Conservation (phyloP, 108 stramenopile genomes). For the Discostella pseudostelligera region DNA sequence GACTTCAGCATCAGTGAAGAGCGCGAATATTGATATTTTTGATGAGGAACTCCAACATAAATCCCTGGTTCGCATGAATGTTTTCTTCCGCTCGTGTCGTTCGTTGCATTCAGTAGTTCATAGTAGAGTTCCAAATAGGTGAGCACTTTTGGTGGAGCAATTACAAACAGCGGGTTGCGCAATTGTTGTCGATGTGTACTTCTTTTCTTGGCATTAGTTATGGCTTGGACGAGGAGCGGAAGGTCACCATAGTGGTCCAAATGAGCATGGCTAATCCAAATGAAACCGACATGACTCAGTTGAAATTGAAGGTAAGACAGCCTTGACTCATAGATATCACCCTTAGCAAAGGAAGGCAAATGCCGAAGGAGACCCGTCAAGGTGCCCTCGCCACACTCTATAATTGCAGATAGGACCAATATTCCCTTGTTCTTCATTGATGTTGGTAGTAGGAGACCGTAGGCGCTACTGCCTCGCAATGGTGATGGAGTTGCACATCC, state of each 20-base stretch:
- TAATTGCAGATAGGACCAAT: constrained; percentile 45
- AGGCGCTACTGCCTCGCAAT: constrained; percentile 66
- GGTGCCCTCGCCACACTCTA: constrained; percentile 81
- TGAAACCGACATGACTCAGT: constrained; percentile 43
- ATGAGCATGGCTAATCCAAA: constrained; percentile 88
- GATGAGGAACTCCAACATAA: constrained; percentile 45
- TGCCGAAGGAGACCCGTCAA: constrained; percentile 57
- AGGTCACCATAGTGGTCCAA: constrained; percentile 82
- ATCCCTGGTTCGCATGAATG: neutral
- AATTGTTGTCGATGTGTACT: constrained; percentile 2
- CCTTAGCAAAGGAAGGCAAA: constrained; percentile 3
- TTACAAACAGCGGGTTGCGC: constrained; percentile 43
- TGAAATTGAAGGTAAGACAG: constrained; percentile 24
- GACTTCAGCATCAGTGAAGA: constrained; percentile 27
- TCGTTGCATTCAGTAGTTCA: constrained; percentile 5
- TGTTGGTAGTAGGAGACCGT: constrained; percentile 60
- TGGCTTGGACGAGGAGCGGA: constrained; percentile 43
- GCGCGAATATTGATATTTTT: constrained; percentile 47
- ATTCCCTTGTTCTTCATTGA: neutral
- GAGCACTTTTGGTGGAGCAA: constrained; percentile 55
- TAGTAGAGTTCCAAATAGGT: constrained; percentile 37
- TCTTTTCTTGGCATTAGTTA: constrained; percentile 30
- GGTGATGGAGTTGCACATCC: constrained; percentile 88
- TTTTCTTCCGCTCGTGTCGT: neutral
- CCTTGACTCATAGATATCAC: neutral